Percentiles rank a stretch among this genome's conserved stretches.
These are phyloP conservation scores for Yarrowia sp. DNA, from an alignment of 805 yeast species.

Conservation along the genomic window DNA sequence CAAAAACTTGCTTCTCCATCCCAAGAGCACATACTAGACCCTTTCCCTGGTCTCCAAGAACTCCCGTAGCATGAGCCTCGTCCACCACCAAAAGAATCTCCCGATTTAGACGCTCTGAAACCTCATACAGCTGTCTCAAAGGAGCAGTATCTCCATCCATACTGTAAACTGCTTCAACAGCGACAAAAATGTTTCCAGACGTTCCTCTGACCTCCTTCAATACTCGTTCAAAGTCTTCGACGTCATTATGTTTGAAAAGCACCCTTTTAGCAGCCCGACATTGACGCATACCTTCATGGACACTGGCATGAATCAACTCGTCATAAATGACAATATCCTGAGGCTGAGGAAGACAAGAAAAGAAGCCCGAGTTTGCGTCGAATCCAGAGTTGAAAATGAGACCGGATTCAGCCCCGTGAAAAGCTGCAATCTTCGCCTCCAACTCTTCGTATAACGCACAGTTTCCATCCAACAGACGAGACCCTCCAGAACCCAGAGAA, in stretches of 20 bases:
- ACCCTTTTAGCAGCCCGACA: slow-evolving; percentile 27
- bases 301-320: slow-evolving; percentile 34
- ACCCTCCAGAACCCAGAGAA: slow-evolving; percentile 32
- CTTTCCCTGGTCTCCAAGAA: slow-evolving; percentile 76
- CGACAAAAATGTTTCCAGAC: slow-evolving; percentile 29
- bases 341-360: slow-evolving; percentile 31
- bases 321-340: slow-evolving; percentile 32
- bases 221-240: slow-evolving; percentile 20
- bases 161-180: slow-evolving; percentile 32
- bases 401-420: slow-evolving; percentile 31
- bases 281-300: slow-evolving; percentile 32
- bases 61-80: slow-evolving; percentile 92
- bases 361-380: slow-evolving; percentile 32
- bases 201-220: neutral
- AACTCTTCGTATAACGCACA: slow-evolving; percentile 29
- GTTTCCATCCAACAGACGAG: slow-evolving; percentile 33
- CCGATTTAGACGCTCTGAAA: neutral
- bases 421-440: slow-evolving; percentile 28
- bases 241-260: slow-evolving; percentile 29
- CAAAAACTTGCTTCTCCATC: slow-evolving; percentile 28
- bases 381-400: slow-evolving; percentile 33
- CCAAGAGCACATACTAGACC: slow-evolving; percentile 43
- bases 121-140: slow-evolving; percentile 10
- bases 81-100: slow-evolving; percentile 49
- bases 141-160: slow-evolving; percentile 35